Conservation (phyloP, 2,329 filamentous ascomycete species). For the Orbilia brochopaga region DNA sequence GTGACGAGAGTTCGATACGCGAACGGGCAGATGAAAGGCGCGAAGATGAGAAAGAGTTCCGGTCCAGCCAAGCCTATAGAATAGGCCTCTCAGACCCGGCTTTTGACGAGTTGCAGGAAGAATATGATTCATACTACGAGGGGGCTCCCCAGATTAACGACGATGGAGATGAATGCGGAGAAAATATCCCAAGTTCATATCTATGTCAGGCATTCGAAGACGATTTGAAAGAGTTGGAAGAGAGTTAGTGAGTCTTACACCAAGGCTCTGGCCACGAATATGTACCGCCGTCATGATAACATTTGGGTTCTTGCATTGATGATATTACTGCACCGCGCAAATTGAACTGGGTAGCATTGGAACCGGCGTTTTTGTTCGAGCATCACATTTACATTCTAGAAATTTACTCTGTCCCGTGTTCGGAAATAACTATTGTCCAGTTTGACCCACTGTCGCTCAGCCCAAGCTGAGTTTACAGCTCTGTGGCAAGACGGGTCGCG, state of each 20-base stretch:
- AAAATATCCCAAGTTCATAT: conserved; percentile 24
- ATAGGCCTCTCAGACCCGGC: conserved; percentile 42
- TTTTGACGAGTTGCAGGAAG: conserved; percentile 40
- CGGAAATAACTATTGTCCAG: no score
- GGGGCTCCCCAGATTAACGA: conserved; percentile 5
- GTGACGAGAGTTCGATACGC: conserved; percentile 28
- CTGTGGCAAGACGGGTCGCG: no score
- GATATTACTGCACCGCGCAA: not conserved
- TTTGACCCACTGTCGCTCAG: no score
- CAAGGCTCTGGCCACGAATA: not conserved
- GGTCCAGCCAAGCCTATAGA: conserved; percentile 36
- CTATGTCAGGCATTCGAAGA: conserved; percentile 41
- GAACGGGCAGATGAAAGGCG: conserved; percentile 19
- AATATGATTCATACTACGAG: conserved; percentile 12
- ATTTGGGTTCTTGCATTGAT: no score
- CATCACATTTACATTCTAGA: no score
- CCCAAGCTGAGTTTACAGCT: no score
- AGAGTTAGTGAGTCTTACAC: conserved; percentile 1
- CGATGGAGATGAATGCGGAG: conserved; percentile 11
- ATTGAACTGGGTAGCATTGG: not conserved
- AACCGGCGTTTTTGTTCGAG: not conserved
- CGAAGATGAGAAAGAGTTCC: conserved; percentile 10
- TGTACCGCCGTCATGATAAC: no score
- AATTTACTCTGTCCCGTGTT: no score
- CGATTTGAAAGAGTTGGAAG: conserved; percentile 45